phyloP scores from a whole-genome alignment of 768 basidiomycete genomes.

The Megacollybia marginata region DNA sequence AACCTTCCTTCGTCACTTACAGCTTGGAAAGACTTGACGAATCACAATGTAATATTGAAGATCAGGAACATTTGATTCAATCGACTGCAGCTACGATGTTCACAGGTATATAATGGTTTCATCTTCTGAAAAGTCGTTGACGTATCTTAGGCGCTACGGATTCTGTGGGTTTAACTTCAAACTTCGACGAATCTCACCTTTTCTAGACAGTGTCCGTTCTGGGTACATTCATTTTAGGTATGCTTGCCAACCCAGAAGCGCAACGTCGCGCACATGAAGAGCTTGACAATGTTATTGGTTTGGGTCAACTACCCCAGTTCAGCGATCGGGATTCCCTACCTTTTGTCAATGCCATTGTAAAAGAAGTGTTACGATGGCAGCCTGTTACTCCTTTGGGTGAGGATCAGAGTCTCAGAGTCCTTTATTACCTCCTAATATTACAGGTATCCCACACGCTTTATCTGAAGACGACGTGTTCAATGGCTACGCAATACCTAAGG shows the following conservation, averaged over 20 bases:
- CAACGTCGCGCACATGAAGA: slow-evolving; percentile 6
- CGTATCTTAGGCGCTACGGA: slow-evolving; percentile 2
- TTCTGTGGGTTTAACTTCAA: slow-evolving; percentile 1
- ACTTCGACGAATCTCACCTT: background rate
- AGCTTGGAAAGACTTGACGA: slow-evolving; percentile 13
- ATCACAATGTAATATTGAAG: slow-evolving; percentile 2
- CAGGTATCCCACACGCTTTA: slow-evolving; percentile 2
- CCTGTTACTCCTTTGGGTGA: slow-evolving; percentile 1
- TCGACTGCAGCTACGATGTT: slow-evolving; percentile 18
- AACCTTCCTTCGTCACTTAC: slow-evolving; percentile 14
- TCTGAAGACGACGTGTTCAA: background rate
- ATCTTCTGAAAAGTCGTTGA: background rate
- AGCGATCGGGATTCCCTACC: slow-evolving; percentile 11
- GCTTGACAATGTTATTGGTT: slow-evolving; percentile 4
- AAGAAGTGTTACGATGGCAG: slow-evolving; percentile 7
- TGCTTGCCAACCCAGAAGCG: slow-evolving; percentile 7
- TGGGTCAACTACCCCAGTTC: slow-evolving; percentile 9
- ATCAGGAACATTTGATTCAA: slow-evolving; percentile 15
- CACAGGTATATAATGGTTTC: slow-evolving; percentile 10
- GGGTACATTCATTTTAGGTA: slow-evolving; percentile 6
- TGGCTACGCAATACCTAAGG: background rate
- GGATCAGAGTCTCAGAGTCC: background rate
- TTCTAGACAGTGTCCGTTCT: slow-evolving; percentile 6
- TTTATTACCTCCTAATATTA: background rate
- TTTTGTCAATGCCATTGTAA: slow-evolving; percentile 11